A percentile compares a stretch with the other conserved stretches of the same genome.
Evolutionary conservation across 2,329 filamentous ascomycete genomes (phyloP).

Genomic region (Colletotrichum gloeosporioides): DNA sequence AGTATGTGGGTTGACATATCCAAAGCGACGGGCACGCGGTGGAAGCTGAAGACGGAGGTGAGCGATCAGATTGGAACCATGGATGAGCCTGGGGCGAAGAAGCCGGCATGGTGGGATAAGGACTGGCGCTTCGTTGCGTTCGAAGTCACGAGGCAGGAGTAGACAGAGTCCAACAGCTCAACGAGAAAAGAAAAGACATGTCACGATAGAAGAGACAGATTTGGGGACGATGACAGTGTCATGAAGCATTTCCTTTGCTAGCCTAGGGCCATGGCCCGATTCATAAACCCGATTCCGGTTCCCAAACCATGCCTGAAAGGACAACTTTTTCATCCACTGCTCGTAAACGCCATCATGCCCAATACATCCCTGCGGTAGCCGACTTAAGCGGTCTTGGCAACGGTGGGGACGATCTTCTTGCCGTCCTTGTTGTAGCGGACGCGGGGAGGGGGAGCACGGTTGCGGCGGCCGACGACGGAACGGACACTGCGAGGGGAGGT

Average conservation of each 20-base stretch:
- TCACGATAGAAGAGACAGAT: background rate
- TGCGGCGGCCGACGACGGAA: slow-evolving; percentile 94
- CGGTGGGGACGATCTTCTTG: slow-evolving; percentile 97
- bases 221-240: slow-evolving; percentile 7
- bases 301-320: slow-evolving; percentile 23
- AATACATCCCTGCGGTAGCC: background rate
- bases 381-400: slow-evolving; percentile 62
- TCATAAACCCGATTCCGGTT: slow-evolving; percentile 21
- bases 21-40: slow-evolving; percentile 15
- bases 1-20: slow-evolving; percentile 22
- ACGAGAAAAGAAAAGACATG: background rate
- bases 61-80: background rate
- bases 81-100: background rate
- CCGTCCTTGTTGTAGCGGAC: slow-evolving; percentile 99
- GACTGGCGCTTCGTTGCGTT: background rate
- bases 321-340: slow-evolving; percentile 22
- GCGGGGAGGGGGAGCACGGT: slow-evolving; percentile 96
- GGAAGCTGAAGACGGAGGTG: slow-evolving; percentile 3
- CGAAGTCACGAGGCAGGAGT: background rate
- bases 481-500: slow-evolving; percentile 77
- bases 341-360: background rate
- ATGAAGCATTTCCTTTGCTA: slow-evolving; percentile 23
- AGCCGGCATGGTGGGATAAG: background rate
- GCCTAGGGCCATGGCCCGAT: slow-evolving; percentile 21
- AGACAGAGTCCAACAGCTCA: background rate